Percentiles rank a stretch among this genome's conserved stretches.
Conservation (phyloP, 768 basidiomycete species). For the Roridomyces roridus region DNA sequence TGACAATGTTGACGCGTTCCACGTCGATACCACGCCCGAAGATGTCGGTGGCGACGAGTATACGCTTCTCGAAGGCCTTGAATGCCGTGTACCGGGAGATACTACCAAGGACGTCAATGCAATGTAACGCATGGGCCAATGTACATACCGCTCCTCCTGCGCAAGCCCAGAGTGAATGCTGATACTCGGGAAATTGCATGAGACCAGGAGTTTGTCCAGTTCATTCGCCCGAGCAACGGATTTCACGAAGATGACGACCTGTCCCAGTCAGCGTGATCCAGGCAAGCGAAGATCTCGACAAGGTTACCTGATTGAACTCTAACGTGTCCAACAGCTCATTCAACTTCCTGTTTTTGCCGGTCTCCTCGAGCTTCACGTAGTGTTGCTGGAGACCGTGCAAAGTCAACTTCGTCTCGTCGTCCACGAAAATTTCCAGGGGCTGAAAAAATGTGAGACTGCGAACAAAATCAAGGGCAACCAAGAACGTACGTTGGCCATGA, state of each 20-base stretch:
- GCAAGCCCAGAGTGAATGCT: conserved; percentile 93
- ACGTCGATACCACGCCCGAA: conserved; percentile 99
- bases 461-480: background rate
- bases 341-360: conserved; percentile 93
- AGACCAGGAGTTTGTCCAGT: conserved; percentile 92
- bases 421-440: conserved; percentile 99
- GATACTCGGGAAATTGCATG: conserved; percentile 98
- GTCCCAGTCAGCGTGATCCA: background rate
- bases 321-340: conserved; percentile 95
- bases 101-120: conserved; percentile 44
- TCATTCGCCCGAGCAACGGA: conserved; percentile 97
- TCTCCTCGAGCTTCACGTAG: conserved; percentile 96
- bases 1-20: conserved; percentile 98
- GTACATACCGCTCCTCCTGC: conserved; percentile 92
- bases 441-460: conserved; percentile 36
- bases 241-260: conserved; percentile 99
- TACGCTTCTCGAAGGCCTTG: conserved; percentile 99
- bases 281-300: background rate
- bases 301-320: conserved; percentile 93
- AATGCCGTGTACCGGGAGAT: conserved; percentile 97
- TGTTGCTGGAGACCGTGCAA: conserved; percentile 98
- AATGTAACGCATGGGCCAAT: background rate
- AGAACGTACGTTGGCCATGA: conserved; percentile 93
- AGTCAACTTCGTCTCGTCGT: conserved; percentile 98
- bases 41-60: conserved; percentile 98